Conservation (phyloP, 768 basidiomycete genomes). For the Pulveroboletus ravenelii region DNA sequence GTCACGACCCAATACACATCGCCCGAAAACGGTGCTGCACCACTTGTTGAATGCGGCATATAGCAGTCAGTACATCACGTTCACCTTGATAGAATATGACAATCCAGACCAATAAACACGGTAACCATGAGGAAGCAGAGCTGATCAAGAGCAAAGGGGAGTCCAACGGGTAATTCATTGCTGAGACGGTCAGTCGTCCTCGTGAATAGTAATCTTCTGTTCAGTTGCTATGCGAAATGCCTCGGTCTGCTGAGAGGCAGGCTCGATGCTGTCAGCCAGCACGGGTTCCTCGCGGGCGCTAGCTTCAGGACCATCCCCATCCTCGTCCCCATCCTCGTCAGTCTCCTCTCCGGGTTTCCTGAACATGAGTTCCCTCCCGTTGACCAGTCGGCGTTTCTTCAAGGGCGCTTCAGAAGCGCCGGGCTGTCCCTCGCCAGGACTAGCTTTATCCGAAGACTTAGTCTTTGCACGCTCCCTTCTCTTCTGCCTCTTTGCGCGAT, state of each 20-base stretch:
- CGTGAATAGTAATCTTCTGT: conserved; percentile 44
- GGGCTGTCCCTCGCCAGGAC: conserved; percentile 23
- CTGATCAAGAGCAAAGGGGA: not conserved
- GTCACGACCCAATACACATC: no score
- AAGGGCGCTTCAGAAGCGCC: conserved; percentile 40
- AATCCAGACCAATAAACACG: not conserved
- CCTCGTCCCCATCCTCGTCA: conserved; percentile 42
- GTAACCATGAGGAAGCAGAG: not conserved
- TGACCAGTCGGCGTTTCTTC: conserved; percentile 80
- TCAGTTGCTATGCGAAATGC: conserved; percentile 27
- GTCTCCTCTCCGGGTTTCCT: conserved; percentile 48
- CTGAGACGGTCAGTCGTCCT: conserved; percentile 38
- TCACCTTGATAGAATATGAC: conserved; percentile 2
- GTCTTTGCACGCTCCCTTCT: conserved; percentile 72
- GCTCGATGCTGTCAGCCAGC: conserved; percentile 1
- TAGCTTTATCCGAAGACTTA: conserved; percentile 31
- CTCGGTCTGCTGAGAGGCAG: conserved; percentile 3
- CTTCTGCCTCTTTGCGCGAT: conserved; percentile 89
- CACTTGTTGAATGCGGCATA: conserved; percentile 5
- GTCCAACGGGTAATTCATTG: not conserved
- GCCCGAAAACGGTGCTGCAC: not conserved
- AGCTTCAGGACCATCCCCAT: conserved; percentile 15
- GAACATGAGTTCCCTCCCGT: conserved; percentile 67
- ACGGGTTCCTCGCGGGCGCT: conserved; percentile 1
- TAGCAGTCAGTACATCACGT: conserved; percentile 1